Percentiles rank a stretch among this genome's conserved stretches.
These are phyloP conservation scores for Neopestalotiopsis sp. DNA, from an alignment of 2,329 filamentous ascomycete species.

Conservation along the genomic window DNA sequence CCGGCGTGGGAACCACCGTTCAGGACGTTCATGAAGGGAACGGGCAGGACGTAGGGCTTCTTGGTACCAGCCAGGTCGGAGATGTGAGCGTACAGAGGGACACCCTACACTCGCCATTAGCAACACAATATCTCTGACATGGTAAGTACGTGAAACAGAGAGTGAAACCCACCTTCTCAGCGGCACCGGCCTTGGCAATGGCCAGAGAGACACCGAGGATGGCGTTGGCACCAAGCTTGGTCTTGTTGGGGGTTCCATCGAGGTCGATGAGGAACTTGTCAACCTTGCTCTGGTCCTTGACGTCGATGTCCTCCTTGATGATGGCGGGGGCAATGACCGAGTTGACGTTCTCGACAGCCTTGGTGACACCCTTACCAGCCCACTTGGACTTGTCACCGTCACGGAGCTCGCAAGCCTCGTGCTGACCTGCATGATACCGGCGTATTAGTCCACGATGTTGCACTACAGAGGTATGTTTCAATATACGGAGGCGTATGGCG, in stretches of 20 bases:
- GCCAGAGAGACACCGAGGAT: constrained; percentile 86
- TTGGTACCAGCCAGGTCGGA: constrained; percentile 88
- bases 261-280: constrained; percentile 86
- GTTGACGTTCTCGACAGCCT: constrained; percentile 89
- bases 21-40: constrained; percentile 93
- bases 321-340: constrained; percentile 77
- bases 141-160: neutral
- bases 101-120: constrained; percentile 51
- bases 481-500: constrained; percentile 27
- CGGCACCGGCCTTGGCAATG: constrained; percentile 86
- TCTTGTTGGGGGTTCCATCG: constrained; percentile 86
- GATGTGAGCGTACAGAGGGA: constrained; percentile 87
- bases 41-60: constrained; percentile 89
- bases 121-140: neutral
- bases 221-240: constrained; percentile 85
- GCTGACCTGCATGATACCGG: constrained; percentile 65
- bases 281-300: constrained; percentile 84
- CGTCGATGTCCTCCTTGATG: constrained; percentile 82
- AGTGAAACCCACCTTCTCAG: constrained; percentile 69
- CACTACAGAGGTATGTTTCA: constrained; percentile 23
- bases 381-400: constrained; percentile 88
- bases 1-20: constrained; percentile 96
- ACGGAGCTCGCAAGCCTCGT: constrained; percentile 90
- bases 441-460: constrained; percentile 24
- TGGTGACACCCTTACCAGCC: constrained; percentile 85